phyloP scores from a whole-genome alignment of 495 filamentous ascomycete genomes.

The Cenococcum geophilum region DNA sequence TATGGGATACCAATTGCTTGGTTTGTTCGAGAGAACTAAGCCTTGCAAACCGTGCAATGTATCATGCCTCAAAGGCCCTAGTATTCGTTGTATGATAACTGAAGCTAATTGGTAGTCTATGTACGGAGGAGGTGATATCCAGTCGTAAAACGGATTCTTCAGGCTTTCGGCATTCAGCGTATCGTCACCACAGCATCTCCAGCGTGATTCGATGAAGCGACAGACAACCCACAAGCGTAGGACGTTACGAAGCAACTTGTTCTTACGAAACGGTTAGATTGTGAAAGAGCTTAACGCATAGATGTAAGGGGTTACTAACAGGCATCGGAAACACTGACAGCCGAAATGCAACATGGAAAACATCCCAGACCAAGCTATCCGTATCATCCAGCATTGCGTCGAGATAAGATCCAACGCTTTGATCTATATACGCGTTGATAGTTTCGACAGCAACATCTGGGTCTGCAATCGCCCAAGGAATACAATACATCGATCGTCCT shows the following conservation, averaged over 20 bases:
- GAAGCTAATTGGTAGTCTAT: constrained; percentile 41
- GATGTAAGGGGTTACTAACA: too few relatives aligned
- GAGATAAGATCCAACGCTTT: constrained; percentile 31
- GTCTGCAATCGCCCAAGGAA: constrained; percentile 39
- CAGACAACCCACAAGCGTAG: constrained; percentile 40
- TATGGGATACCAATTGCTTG: constrained; percentile 38
- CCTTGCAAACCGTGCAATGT: constrained; percentile 34
- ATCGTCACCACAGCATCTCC: constrained; percentile 37
- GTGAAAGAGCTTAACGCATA: not conserved
- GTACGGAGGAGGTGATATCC: constrained; percentile 37
- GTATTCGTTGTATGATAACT: constrained; percentile 39
- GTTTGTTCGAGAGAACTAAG: constrained; percentile 35
- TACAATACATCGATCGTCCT: constrained; percentile 37
- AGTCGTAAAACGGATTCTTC: constrained; percentile 34
- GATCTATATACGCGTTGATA: constrained; percentile 35
- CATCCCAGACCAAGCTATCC: constrained; percentile 35
- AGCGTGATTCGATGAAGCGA: constrained; percentile 40
- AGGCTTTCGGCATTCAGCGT: constrained; percentile 31
- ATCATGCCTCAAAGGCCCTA: constrained; percentile 33
- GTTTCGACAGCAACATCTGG: constrained; percentile 34
- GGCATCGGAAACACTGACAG: constrained; percentile 15
- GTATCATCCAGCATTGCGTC: constrained; percentile 37
- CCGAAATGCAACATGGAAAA: constrained; percentile 37
- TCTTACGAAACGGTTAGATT: constrained; percentile 21
- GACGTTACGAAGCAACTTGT: constrained; percentile 36